phyloP scores from a whole-genome alignment of 2,329 filamentous ascomycete species.

The Fusarium kyushuense region DNA sequence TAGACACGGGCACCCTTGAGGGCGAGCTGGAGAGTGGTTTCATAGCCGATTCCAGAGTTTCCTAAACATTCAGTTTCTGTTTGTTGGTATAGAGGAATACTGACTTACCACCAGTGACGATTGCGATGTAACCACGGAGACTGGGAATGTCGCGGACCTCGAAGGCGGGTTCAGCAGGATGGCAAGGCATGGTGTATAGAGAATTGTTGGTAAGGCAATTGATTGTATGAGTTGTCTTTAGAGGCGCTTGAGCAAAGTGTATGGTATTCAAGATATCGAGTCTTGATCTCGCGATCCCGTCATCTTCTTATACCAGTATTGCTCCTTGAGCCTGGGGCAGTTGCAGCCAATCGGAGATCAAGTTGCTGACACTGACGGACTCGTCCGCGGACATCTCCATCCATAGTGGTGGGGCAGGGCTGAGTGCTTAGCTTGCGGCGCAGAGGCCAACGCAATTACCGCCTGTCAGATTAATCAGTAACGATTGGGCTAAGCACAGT shows the following conservation, averaged over 20 bases:
- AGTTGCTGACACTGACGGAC: neutral
- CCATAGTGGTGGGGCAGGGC: slow-evolving; percentile 25
- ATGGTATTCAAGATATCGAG: neutral
- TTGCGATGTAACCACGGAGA: slow-evolving; percentile 38
- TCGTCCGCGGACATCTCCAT: slow-evolving; percentile 34
- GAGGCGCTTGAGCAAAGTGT: neutral
- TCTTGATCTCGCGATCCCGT: neutral
- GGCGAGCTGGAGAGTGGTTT: slow-evolving; percentile 41
- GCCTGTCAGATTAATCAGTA: neutral
- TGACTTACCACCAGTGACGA: slow-evolving; percentile 42
- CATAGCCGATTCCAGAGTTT: slow-evolving; percentile 43
- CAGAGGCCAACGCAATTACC: slow-evolving; percentile 1
- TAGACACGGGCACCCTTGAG: slow-evolving; percentile 38
- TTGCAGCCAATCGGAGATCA: slow-evolving; percentile 18
- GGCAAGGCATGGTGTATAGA: slow-evolving; percentile 15
- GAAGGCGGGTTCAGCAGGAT: slow-evolving; percentile 25
- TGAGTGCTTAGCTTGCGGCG: slow-evolving; percentile 3
- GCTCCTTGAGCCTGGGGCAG: neutral
- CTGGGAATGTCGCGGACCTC: slow-evolving; percentile 37
- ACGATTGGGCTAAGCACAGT: neutral
- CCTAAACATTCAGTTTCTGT: neutral
- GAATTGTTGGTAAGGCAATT: too few species aligned
- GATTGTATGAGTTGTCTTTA: too few species aligned
- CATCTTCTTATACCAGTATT: slow-evolving; percentile 21
- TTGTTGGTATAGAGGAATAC: fast-evolving